These are phyloP conservation scores for Mucor circinelloides DNA, from an alignment of 371 early-diverging fungal genomes.

Conservation along the genomic window DNA sequence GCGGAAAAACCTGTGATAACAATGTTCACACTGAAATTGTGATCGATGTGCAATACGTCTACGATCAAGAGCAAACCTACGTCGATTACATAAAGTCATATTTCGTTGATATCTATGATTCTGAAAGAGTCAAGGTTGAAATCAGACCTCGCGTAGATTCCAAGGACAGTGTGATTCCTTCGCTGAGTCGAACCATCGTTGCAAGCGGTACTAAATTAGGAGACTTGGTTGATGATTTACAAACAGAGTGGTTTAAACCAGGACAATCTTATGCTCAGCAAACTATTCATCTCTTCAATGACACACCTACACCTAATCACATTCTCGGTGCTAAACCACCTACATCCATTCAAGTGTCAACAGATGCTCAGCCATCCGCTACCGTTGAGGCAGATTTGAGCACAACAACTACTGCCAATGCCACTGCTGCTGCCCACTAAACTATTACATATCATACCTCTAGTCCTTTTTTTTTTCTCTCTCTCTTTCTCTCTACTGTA, in stretches of 20 bases:
- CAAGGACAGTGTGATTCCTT: slow-evolving; percentile 35
- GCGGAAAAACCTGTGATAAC: slow-evolving; percentile 1
- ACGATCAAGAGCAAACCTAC: slow-evolving; percentile 43
- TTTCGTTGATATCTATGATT: slow-evolving; percentile 40
- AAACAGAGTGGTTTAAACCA: slow-evolving; percentile 45
- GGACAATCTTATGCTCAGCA: slow-evolving; percentile 39
- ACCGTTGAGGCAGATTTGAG: not conserved
- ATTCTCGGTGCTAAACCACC: slow-evolving; percentile 46
- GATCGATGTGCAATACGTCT: slow-evolving; percentile 40
- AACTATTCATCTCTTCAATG: slow-evolving; percentile 38
- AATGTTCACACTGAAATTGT: slow-evolving; percentile 39
- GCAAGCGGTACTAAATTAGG: slow-evolving; percentile 31
- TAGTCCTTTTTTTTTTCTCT: not conserved
- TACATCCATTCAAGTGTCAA: slow-evolving; percentile 12
- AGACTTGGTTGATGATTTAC: slow-evolving; percentile 42
- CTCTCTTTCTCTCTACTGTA: too few relatives aligned
- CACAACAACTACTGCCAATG: not conserved
- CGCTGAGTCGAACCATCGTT: slow-evolving; percentile 30
- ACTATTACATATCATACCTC: not conserved
- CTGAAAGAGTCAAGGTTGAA: slow-evolving; percentile 45
- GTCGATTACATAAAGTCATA: slow-evolving; percentile 38
- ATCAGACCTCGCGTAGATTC: slow-evolving; percentile 45
- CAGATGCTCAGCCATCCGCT: not conserved
- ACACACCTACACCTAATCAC: slow-evolving; percentile 35
- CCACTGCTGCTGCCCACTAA: not conserved